These are phyloP conservation scores for Thelonectria blattea DNA, from an alignment of 2,329 filamentous ascomycete species.

Conservation along the genomic window DNA sequence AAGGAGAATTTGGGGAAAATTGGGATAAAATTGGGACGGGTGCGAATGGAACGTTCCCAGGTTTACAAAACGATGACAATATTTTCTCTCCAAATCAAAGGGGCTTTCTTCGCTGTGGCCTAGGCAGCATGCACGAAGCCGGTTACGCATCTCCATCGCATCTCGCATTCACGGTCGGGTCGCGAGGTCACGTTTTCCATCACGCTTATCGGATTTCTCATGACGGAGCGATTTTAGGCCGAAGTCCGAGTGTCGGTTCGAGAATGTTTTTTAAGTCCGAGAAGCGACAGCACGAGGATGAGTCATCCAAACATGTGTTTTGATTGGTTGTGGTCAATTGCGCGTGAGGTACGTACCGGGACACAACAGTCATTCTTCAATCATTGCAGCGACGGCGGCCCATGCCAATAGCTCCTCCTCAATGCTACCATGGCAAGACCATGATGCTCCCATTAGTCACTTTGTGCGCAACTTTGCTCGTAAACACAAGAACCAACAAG, in stretches of 20 bases:
- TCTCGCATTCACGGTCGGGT: constrained; percentile 18
- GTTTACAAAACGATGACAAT: not conserved
- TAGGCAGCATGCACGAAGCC: not conserved
- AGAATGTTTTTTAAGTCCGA: constrained; percentile 30
- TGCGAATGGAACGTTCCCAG: too few species aligned
- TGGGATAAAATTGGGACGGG: too few species aligned
- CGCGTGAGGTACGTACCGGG: too few species aligned
- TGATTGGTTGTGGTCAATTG: too few species aligned
- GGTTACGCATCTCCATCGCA: not conserved
- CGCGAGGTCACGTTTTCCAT: constrained; percentile 29
- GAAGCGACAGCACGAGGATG: constrained; percentile 8
- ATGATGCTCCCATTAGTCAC: constrained; percentile 16
- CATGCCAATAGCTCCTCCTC: not conserved
- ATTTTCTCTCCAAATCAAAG: constrained; percentile 5
- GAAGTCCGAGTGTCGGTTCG: constrained; percentile 28
- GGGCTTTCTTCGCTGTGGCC: not conserved
- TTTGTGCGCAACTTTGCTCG: too few species aligned
- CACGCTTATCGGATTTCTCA: constrained; percentile 25
- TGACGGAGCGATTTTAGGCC: constrained; percentile 28
- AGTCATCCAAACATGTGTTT: constrained; percentile 21
- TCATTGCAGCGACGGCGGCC: not conserved
- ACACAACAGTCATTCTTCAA: not conserved
- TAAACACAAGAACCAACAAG: not conserved
- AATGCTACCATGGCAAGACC: too few species aligned
- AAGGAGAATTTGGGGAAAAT: not conserved